Percentiles rank a stretch among this genome's conserved stretches.
phyloP scores from a whole-genome alignment of 805 yeast genomes.

The Saturnispora zaruensis region DNA sequence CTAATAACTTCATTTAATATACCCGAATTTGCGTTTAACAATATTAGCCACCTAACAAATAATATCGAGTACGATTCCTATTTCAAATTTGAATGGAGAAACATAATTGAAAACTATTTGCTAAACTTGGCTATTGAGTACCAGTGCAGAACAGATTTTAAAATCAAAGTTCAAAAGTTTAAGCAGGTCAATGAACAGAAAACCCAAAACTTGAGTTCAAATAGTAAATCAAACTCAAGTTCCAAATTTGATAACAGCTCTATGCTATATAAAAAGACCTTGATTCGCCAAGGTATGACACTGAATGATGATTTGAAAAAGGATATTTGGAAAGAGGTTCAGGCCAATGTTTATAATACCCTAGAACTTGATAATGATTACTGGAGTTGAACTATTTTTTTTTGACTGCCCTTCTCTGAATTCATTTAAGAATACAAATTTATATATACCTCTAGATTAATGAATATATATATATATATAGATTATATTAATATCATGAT shows the following conservation, averaged over 20 bases:
- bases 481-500: neutral
- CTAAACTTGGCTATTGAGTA: constrained; percentile 60
- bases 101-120: constrained; percentile 61
- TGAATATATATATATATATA: too few species aligned
- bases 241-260: constrained; percentile 9
- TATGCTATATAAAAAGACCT: constrained; percentile 20
- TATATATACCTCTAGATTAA: too few species aligned
- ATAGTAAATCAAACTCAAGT: constrained; percentile 8
- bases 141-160: constrained; percentile 61
- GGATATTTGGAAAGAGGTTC: constrained; percentile 56
- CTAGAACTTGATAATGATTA: constrained; percentile 40
- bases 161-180: constrained; percentile 38
- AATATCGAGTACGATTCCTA: constrained; percentile 21
- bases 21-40: constrained; percentile 15
- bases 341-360: constrained; percentile 46
- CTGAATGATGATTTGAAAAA: constrained; percentile 51
- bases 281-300: constrained; percentile 18
- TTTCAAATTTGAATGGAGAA: constrained; percentile 52
- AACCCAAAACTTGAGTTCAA: constrained; percentile 1
- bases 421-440: too few species aligned
- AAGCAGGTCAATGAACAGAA: constrained; percentile 30
- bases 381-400: neutral
- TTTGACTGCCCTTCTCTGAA: neutral
- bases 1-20: constrained; percentile 22
- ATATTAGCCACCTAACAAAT: constrained; percentile 8